Conservation (phyloP, 148 eudicot genomes). For the Talinum fruticosum region DNA sequence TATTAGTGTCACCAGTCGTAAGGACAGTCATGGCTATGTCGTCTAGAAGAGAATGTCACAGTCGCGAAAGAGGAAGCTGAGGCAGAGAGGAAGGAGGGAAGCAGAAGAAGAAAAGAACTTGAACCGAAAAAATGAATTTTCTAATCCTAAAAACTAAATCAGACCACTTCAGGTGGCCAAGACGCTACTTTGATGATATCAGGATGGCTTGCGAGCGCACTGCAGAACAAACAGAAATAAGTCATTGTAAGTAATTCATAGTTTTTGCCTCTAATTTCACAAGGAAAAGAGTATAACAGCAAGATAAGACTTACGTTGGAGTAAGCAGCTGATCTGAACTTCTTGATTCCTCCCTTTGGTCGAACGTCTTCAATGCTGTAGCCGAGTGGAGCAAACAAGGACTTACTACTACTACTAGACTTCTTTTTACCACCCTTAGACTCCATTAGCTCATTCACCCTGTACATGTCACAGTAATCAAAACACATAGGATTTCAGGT, state of each 20-base stretch:
- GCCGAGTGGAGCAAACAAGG: slow-evolving; percentile 40
- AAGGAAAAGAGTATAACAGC: background rate
- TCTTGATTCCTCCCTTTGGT: slow-evolving; percentile 58
- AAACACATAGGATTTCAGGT: background rate
- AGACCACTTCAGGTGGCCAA: slow-evolving; percentile 35
- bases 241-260: background rate
- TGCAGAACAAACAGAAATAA: slow-evolving; percentile 34
- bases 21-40: slow-evolving; percentile 42
- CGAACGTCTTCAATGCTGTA: slow-evolving; percentile 65
- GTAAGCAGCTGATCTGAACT: slow-evolving; percentile 59
- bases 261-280: background rate
- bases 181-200: slow-evolving; percentile 28
- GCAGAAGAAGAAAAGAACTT: slow-evolving; percentile 26
- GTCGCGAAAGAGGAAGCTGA: slow-evolving; percentile 26
- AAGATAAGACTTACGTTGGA: slow-evolving; percentile 50
- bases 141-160: slow-evolving; percentile 18
- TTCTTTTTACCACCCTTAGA: slow-evolving; percentile 74
- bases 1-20: slow-evolving; percentile 22
- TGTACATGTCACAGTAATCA: background rate
- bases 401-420: slow-evolving; percentile 66
- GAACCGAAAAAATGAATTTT: background rate
- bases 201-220: slow-evolving; percentile 83
- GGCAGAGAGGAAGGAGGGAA: slow-evolving; percentile 29
- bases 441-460: slow-evolving; percentile 81
- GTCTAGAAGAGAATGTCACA: slow-evolving; percentile 6